Evolutionary conservation across 169 alveolate species (phyloP).

Genomic region (Plasmodium adleri): DNA sequence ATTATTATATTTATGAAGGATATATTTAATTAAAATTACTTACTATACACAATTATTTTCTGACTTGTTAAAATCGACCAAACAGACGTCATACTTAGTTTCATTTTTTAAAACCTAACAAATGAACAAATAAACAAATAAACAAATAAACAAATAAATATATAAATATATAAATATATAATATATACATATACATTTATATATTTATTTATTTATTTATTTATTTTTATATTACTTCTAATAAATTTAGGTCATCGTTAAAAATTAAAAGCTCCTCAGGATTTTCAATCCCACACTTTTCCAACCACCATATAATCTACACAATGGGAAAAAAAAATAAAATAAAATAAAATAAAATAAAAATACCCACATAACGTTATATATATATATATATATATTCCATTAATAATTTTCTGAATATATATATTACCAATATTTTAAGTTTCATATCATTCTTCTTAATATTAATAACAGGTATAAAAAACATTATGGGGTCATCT

Average conservation of each 20-base stretch:
- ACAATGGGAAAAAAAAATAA: neutral
- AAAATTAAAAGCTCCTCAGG: constrained; percentile 62
- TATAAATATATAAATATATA: neutral
- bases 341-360: neutral
- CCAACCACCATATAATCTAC: constrained; percentile 74
- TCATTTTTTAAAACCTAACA: constrained; percentile 63
- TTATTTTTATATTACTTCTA: constrained; percentile 35
- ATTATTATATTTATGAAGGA: neutral
- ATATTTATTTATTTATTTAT: too few species aligned
- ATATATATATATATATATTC: neutral
- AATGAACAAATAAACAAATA: neutral
- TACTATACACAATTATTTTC: constrained; percentile 49
- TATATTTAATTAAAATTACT: neutral
- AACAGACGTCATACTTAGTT: constrained; percentile 45
- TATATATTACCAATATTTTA: constrained; percentile 50
- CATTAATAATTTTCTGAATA: too few species aligned
- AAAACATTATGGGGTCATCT: constrained; percentile 25
- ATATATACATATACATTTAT: neutral
- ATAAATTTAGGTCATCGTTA: constrained; percentile 57
- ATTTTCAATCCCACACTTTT: constrained; percentile 38
- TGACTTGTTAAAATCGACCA: constrained; percentile 68
- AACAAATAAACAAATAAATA: constrained; percentile 6
- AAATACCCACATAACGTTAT: neutral
- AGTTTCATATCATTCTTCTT: constrained; percentile 64
- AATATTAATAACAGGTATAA: constrained; percentile 76